phyloP scores from a whole-genome alignment of 352 stramenopile genomes.

The Blastocystis sp. region DNA sequence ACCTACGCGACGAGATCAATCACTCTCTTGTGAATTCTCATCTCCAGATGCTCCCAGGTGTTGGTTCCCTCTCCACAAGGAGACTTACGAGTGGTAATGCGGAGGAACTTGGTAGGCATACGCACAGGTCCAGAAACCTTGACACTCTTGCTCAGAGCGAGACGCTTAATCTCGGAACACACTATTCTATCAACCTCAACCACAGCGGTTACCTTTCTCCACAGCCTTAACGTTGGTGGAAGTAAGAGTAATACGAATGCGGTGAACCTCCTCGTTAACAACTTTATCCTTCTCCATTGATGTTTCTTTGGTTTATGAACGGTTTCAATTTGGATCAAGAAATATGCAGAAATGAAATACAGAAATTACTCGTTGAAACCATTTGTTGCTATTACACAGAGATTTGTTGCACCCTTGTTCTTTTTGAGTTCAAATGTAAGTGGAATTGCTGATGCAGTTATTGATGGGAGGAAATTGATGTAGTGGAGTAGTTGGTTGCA shows the following conservation, averaged over 20 bases:
- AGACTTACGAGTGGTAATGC: slow-evolving; percentile 97
- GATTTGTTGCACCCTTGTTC: slow-evolving; percentile 37
- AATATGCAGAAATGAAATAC: neutral
- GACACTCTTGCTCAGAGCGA: slow-evolving; percentile 94
- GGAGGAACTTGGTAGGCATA: slow-evolving; percentile 96
- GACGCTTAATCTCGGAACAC: slow-evolving; percentile 95
- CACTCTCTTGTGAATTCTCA: slow-evolving; percentile 97
- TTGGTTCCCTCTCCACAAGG: slow-evolving; percentile 81
- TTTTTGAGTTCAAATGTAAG: slow-evolving; percentile 10
- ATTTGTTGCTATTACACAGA: neutral
- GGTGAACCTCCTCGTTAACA: slow-evolving; percentile 77
- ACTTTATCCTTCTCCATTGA: slow-evolving; percentile 66
- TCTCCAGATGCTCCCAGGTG: slow-evolving; percentile 98
- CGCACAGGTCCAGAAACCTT: slow-evolving; percentile 95
- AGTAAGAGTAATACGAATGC: slow-evolving; percentile 98
- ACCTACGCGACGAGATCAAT: slow-evolving; percentile 90
- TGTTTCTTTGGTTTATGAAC: neutral
- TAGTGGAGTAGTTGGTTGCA: neutral
- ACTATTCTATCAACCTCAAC: slow-evolving; percentile 73
- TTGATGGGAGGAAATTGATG: neutral
- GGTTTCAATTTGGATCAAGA: neutral
- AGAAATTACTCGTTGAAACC: slow-evolving; percentile 17
- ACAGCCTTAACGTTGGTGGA: slow-evolving; percentile 98
- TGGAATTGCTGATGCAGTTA: neutral
- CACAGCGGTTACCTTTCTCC: slow-evolving; percentile 83